Evolutionary conservation across 2,329 filamentous ascomycete genomes (phyloP), one percentile per base, ranked within the genome.

Genomic region (Albophoma yamanashiensis): DNA sequence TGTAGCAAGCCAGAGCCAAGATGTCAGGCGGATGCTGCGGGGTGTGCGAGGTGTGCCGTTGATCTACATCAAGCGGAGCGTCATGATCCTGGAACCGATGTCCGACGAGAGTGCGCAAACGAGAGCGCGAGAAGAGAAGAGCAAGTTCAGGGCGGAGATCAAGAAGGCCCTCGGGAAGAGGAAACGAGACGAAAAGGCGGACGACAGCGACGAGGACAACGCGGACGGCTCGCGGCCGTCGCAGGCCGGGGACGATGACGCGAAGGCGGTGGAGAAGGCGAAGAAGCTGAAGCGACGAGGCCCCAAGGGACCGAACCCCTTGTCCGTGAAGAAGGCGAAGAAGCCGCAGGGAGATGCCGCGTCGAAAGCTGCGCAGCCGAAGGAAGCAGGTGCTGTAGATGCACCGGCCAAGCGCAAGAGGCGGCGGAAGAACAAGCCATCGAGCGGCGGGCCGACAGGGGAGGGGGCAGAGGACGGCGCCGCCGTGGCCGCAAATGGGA

Each of bases 61-160:
- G 62, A 83, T 94, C 55, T 93, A 93, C 70, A 88, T 93, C 65
- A 86, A 86, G 64, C 80, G 89, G 60, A 89, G 87, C 62, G 89
- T 95, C 59, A 89, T 93, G 84, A 77, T 78, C 55, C 68, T 78
- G 57, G 84, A 89, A 73, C 88, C 89, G 17, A 91, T 94, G 88
- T 86, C 88, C 22, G 81, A 79, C 45, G 81, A 81, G 59, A 89
- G 86, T 20, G 82, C 81, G 45, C 79, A 83, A 61, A 79, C 84
- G 55, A 82, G 87, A 62, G 82, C 87, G 58, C 78, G 78, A 61
- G 88, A 89, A 63, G 91, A 94, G 78, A 83, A 80, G 67, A 80
- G 79, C 60, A 95, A 95, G 75, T 89, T 92, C 68, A 82, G 86
- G 64, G 80, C 82, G 22, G 89, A 89, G 55, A 75, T 92, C 64